Evolutionary conservation across 139 green algal genomes (phyloP), one percentile per base, ranked within the genome.

Genomic region (Chlorella sp.): DNA sequence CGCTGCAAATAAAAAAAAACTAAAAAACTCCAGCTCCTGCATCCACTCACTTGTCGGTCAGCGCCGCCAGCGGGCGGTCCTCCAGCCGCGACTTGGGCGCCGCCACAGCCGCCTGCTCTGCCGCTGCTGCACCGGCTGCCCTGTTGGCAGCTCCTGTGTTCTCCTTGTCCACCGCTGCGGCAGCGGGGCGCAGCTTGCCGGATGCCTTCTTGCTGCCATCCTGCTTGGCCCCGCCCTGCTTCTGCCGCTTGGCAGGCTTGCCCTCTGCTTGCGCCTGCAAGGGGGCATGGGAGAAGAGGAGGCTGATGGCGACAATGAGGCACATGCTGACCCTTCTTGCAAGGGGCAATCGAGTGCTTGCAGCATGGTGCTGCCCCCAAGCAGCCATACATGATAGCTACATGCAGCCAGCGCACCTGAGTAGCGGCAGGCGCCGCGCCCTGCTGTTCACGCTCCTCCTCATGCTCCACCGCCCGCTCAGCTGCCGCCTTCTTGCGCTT

Each of bases 401-500:
- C 11, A 9, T 60, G 51, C 51, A 51, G 44, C 51, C 18, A 15
- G 51, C 51, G 15, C 51, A 60, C 51, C 51, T 60, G 51, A 23
- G 51, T 15, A 60, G 51, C 51, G 13, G 51, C 51, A 21, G 51
- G 51, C 51, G 51, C 51, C 15, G 51, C 51, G 51, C 51, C n/a
- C n/a, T 72, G 30, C n/a, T 38, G 23, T 30, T 9, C 9, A 21
- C 65, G 28, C 65, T 41, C 30, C 55, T 69, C 30, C 55, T 69
- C 32, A 0, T 7, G 5, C 65, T 62, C 78, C 17, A 23, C 12
- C 21, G 18, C 26, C 74, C 28, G 21, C 56, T 38, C 56, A 16
- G 7, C 60, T 57, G 75, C 34, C 30, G 39, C 63, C 41, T 74
- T 74, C 78, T 47, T 63, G 25, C 41, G 78, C 78, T 83, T 83